Evolutionary conservation across 139 green algal genomes (phyloP).

Genomic region (Zygnema cylindricum): DNA sequence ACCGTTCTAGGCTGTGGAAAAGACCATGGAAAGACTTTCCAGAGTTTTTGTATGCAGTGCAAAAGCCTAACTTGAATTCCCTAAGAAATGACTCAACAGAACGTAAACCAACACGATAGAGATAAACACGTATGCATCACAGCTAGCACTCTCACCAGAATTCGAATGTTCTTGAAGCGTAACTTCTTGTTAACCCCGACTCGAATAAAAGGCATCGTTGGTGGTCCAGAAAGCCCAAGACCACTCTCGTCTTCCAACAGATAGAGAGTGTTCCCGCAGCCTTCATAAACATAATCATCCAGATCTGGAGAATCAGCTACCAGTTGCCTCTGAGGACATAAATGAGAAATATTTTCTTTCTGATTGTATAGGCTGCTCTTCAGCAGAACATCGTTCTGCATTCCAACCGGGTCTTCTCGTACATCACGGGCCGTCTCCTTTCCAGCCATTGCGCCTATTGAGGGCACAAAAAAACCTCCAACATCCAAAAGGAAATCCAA

Average conservation of each 20-base stretch:
- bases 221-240: conserved; percentile 63
- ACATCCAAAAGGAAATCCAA: conserved; percentile 85
- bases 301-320: conserved; percentile 78
- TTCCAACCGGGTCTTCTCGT: conserved; percentile 15
- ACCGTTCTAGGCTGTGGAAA: too few species aligned
- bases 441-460: conserved; percentile 12
- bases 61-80: too few species aligned
- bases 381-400: conserved; percentile 42
- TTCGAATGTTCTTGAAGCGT: conserved; percentile 78
- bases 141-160: conserved; percentile 65
- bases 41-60: too few species aligned
- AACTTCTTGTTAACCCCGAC: conserved; percentile 78
- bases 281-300: conserved; percentile 75
- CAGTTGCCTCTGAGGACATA: conserved; percentile 82
- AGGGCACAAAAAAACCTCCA: conserved; percentile 50
- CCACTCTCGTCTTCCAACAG: conserved; percentile 72
- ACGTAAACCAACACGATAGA: too few species aligned
- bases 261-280: conserved; percentile 37
- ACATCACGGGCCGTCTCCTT: conserved; percentile 16
- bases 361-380: background rate
- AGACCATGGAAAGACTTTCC: too few species aligned
- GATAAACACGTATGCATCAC: too few species aligned
- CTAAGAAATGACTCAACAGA: background rate
- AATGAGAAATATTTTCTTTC: conserved; percentile 16
- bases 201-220: conserved; percentile 83